Base-by-base conservation (phyloP, 257 asterid species). In the Ligustrum vulgare region DNA sequence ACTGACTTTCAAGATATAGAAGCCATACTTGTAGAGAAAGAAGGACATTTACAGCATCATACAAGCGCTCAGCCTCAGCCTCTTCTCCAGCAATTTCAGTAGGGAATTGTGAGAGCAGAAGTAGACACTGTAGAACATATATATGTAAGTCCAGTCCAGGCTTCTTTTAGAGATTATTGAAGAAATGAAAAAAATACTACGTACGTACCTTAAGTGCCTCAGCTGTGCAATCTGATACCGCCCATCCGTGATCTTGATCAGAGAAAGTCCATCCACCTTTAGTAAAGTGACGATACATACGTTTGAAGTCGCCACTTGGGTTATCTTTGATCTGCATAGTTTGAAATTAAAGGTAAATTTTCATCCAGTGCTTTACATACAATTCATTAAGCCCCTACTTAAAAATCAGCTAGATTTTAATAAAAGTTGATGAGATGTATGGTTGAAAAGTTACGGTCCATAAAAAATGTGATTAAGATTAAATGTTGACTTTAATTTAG, bases 161-260 rank as follows among this genome's bases (percentile, higher is more conserved):
- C 4, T 39, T 10, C 47, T 28, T 28, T 33, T 12, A 13, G 25
- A 71, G 47, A 11, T 15, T 7, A 54, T 20, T 23, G 11, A 62
- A 0, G 3, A 31, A 16, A 16, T 6, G 56, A 64, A 28, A 16
- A 4, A 15, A 12, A 1, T 73, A 23, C 0, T 71, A n/a, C n/a
- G n/a, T n/a, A n/a, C n/a, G n/a, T n/a, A 92, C 97, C 89, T 86
- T 89, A 0, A 92, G 83, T 0, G 88, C 86, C 75, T 92, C 94
- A 0, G 96, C 89, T 3, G 96, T 90, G 78, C 97, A 86, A 35
- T 92, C 98, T 0, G 97, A 90, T 25, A 86, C 96, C 73, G 43
- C 84, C 93, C 93, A 89, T 0, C 96, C 98, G 0, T 92, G 95
- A 89, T 92, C 98, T 75, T 89, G 98, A 80, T 91, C 97, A 5